Base-by-base conservation (phyloP, 352 stramenopile species). In the Phytophthora foliorum region DNA sequence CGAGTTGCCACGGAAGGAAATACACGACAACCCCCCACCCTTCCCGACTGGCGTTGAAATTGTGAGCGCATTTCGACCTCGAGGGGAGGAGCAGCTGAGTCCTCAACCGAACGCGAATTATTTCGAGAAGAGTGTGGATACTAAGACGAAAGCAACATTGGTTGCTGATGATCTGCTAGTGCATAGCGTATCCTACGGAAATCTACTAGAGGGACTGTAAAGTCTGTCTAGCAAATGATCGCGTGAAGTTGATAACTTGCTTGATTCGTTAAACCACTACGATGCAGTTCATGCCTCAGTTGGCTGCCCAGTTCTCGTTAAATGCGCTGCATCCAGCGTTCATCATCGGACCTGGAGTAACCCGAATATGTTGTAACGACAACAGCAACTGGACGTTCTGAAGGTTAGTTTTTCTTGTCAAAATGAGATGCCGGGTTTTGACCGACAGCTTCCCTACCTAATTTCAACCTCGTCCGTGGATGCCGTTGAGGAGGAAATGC, bases 181-280 rank as follows among this genome's bases (percentile, higher is more conserved):
- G 52, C 52, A 36, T 11, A 58, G 52, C n/a, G 42, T 58, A 46
- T 46, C 52, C 2, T 58, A 58, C 16, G 14, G 34, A 17, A 58
- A 58, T n/a, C 13, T 58, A 27, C 24, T 24, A 4, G 52, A 58
- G 0, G 48, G 19, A 55, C 22, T 39, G 48, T 11, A 39, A n/a
- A 39, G n/a, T 11, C 25, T 5, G 3, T 17, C 32, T 3, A 4
- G 4, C 14, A 38, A 38, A 38, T 17, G 32, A 5, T 9, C 4
- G 29, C 8, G 29, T 34, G 29, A 13, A 41, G 34, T 41, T 41
- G 16, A 41, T 7, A n/a, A 41, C 4, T 38, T 13, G 1, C 10
- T 38, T 38, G 32, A 9, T 16, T 38, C 2, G 32, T 16, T 38
- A 6, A 38, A 6, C 27, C 6, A 31, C 2, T 31, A 31, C 8